Base-by-base conservation (phyloP, 495 filamentous ascomycete genomes). In the Sphaerosporella brunnea region DNA sequence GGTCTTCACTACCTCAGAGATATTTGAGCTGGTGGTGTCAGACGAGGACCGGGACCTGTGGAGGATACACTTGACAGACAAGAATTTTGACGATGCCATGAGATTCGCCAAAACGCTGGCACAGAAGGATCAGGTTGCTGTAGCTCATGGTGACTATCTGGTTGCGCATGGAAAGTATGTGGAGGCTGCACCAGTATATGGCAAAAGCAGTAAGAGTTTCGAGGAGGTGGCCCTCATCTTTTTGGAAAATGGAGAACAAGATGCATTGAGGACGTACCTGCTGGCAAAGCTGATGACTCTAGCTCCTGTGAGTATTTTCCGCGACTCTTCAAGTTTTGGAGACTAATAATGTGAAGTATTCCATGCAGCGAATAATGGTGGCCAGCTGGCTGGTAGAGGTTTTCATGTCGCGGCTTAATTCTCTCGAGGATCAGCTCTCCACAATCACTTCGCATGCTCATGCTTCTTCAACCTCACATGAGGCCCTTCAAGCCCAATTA, bases 361-460 rank as follows among this genome's bases (percentile, higher is more conserved):
- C 79, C 18, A 97, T 95, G 92, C 90, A 97, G 64, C 67, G 90
- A 44, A 77, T 80, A 26, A 93, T 97, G 87, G 78, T 95, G 47
- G 81, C 90, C 20, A 85, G 79, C 55, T 97, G 90, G 90, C 74
- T 97, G 42, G 70, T 94, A 15, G 90, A 97, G 54, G 70, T 94
- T 4, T 96, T 90, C 63, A 97, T 97, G 90, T 81, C 84, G 2
- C 95, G 94, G 64, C 69, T 96, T 24, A 95, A 96, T 56, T 79
- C 80, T 2, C 75, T 97, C 0, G 92, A 96, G 59, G 90, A 97
- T 61, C 84, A 83, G 11, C 84, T 96, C 43, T 79, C 84, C 28
- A 93, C 92, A 0, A 81, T 87, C 53, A 84, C 84, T 0, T 51
- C 55, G 0, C 48, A 59, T 38, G 46, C 47, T 4, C 46, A 47